These are phyloP conservation scores for Schizonepeta tenuifolia DNA, from an alignment of 257 asterid genomes.

Conservation along the genomic window DNA sequence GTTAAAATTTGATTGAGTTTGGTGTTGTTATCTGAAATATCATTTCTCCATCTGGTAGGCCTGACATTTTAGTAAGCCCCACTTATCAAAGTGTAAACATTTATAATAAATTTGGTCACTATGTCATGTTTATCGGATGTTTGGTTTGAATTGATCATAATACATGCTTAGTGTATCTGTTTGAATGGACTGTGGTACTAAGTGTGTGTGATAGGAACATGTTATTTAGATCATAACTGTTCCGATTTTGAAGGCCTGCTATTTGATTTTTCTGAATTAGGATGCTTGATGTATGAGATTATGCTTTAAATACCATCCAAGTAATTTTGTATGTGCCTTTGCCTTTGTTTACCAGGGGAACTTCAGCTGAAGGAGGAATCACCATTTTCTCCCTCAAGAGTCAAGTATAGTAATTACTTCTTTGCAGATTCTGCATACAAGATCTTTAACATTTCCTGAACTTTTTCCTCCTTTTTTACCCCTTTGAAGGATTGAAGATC, in stretches of 20 bases:
- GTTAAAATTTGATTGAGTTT: background rate
- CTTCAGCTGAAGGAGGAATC: conserved; percentile 71
- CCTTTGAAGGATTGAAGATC: conserved; percentile 67
- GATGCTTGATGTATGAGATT: background rate
- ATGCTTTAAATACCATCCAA: background rate
- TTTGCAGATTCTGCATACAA: conserved; percentile 20
- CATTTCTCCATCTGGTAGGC: background rate
- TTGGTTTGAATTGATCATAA: conserved; percentile 6
- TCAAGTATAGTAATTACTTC: conserved; percentile 59
- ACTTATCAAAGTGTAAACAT: conserved; percentile 5
- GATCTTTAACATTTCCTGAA: conserved; percentile 38
- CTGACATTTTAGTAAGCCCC: background rate
- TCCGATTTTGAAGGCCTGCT: background rate
- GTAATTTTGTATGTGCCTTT: conserved; percentile 36
- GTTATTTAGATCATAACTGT: background rate
- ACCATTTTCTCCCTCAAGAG: conserved; percentile 62
- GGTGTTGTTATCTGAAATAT: background rate
- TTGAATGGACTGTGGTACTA: background rate
- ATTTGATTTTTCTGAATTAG: background rate
- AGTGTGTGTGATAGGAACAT: background rate
- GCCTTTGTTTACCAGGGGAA: conserved; percentile 59
- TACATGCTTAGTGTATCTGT: conserved; percentile 16
- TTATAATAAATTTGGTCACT: background rate
- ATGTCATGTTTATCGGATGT: background rate
- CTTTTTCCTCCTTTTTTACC: background rate